Conservation (phyloP, 2,329 filamentous ascomycete genomes). For the Sporothrix curviconia region DNA sequence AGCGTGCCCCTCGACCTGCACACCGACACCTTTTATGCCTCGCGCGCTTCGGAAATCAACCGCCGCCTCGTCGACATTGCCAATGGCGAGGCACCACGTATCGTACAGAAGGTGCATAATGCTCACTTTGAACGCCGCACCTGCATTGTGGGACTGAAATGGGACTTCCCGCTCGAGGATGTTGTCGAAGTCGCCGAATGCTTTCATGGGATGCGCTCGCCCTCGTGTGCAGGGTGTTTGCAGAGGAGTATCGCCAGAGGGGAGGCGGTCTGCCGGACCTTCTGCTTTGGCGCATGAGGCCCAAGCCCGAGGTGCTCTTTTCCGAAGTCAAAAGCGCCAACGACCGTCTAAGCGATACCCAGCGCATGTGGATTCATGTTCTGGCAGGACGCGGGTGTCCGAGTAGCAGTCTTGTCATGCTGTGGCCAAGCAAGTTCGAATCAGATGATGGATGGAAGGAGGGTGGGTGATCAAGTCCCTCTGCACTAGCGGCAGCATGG, state of each 20-base stretch:
- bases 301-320: slow-evolving; percentile 50
- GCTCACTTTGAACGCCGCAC: slow-evolving; percentile 64
- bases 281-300: slow-evolving; percentile 66
- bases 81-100: slow-evolving; percentile 65
- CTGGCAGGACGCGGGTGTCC: slow-evolving; percentile 75
- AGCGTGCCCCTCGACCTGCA: slow-evolving; percentile 84
- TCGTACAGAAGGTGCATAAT: slow-evolving; percentile 64
- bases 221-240: slow-evolving; percentile 84
- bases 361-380: slow-evolving; percentile 94
- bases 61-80: slow-evolving; percentile 76
- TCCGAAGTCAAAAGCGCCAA: slow-evolving; percentile 77
- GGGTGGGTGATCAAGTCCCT: background rate
- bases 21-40: slow-evolving; percentile 85
- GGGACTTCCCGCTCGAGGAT: slow-evolving; percentile 77
- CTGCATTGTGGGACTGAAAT: slow-evolving; percentile 86
- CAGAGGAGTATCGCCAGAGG: slow-evolving; percentile 84
- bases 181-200: slow-evolving; percentile 70
- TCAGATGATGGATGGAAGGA: background rate
- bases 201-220: slow-evolving; percentile 75
- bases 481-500: background rate
- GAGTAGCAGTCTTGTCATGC: slow-evolving; percentile 74
- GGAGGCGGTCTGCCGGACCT: slow-evolving; percentile 88
- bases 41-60: slow-evolving; percentile 84
- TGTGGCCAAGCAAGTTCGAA: slow-evolving; percentile 44
- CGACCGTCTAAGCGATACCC: slow-evolving; percentile 90